These are phyloP conservation scores for Endocalyx cinctus DNA, from an alignment of 2,329 filamentous ascomycete species.

Conservation along the genomic window DNA sequence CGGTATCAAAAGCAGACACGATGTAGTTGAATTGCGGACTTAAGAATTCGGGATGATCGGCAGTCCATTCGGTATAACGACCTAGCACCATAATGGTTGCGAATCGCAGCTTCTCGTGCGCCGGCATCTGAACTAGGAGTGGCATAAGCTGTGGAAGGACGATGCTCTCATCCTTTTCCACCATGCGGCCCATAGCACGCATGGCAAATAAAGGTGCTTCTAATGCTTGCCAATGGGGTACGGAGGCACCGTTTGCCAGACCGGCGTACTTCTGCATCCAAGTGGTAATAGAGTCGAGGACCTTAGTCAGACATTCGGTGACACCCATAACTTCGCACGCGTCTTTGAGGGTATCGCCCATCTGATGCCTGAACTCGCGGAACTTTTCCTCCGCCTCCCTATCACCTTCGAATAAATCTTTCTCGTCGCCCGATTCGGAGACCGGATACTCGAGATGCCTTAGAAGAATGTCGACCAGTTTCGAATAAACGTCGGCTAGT, in stretches of 20 bases:
- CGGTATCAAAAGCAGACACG: slow-evolving; percentile 83
- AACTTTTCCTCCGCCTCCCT: slow-evolving; percentile 96
- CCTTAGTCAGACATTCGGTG: slow-evolving; percentile 83
- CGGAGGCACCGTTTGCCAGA: slow-evolving; percentile 66
- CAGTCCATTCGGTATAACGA: slow-evolving; percentile 96
- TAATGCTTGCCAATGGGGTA: slow-evolving; percentile 93
- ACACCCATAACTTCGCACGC: slow-evolving; percentile 95
- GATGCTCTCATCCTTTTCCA: slow-evolving; percentile 79
- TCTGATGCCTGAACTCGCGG: slow-evolving; percentile 89
- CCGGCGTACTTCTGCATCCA: slow-evolving; percentile 84
- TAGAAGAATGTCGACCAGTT: slow-evolving; percentile 89
- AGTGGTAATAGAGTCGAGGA: slow-evolving; percentile 76
- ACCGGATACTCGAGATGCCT: slow-evolving; percentile 83
- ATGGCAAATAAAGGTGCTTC: slow-evolving; percentile 94
- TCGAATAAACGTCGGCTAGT: slow-evolving; percentile 77
- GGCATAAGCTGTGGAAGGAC: slow-evolving; percentile 91
- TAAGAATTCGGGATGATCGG: slow-evolving; percentile 86
- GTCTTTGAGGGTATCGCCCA: slow-evolving; percentile 97
- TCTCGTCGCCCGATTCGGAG: slow-evolving; percentile 67
- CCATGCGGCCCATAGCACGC: slow-evolving; percentile 95
- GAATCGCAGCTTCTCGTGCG: slow-evolving; percentile 96
- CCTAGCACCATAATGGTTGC: slow-evolving; percentile 97
- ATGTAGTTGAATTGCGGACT: slow-evolving; percentile 95
- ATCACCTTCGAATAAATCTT: slow-evolving; percentile 91
- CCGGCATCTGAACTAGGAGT: slow-evolving; percentile 86